Evolutionary conservation across 2,329 filamentous ascomycete genomes (phyloP).

Genomic region (Apiospora marii): DNA sequence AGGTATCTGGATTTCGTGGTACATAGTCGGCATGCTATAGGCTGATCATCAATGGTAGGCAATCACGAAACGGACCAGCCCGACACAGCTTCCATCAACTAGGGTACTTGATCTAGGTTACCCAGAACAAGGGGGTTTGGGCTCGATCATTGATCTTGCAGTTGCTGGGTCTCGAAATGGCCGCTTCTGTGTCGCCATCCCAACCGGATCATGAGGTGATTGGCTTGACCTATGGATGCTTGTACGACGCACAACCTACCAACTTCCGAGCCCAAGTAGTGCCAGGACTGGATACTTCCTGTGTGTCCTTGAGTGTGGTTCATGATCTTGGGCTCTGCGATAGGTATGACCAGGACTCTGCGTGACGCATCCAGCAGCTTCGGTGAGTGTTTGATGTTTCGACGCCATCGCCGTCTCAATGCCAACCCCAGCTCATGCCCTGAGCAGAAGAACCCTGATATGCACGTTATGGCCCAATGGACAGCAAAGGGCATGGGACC

Average conservation of each 20-base stretch:
- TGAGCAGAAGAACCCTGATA: background rate
- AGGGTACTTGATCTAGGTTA: slow-evolving; percentile 16
- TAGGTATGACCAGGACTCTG: background rate
- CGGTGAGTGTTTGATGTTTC: background rate
- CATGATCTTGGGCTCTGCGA: background rate
- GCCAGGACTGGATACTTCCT: background rate
- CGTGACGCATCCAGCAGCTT: background rate
- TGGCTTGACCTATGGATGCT: background rate
- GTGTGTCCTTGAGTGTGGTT: background rate
- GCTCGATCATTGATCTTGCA: slow-evolving; percentile 22
- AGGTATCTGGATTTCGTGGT: background rate
- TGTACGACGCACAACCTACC: background rate
- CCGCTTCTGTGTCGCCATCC: slow-evolving; percentile 12
- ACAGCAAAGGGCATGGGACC: background rate
- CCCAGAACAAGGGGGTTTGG: slow-evolving; percentile 9
- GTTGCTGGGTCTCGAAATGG: slow-evolving; percentile 3
- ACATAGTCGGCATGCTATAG: slow-evolving; percentile 4
- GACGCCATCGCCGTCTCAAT: background rate
- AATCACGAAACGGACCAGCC: background rate
- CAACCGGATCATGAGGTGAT: slow-evolving; percentile 1
- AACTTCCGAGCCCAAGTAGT: slow-evolving; percentile 2
- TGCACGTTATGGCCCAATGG: background rate
- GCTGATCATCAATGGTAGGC: background rate
- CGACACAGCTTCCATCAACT: slow-evolving; percentile 2
- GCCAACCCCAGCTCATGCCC: background rate